Conservation (phyloP, 1,284 basidiomycete genomes). For the Trichosporon ovoides region DNA sequence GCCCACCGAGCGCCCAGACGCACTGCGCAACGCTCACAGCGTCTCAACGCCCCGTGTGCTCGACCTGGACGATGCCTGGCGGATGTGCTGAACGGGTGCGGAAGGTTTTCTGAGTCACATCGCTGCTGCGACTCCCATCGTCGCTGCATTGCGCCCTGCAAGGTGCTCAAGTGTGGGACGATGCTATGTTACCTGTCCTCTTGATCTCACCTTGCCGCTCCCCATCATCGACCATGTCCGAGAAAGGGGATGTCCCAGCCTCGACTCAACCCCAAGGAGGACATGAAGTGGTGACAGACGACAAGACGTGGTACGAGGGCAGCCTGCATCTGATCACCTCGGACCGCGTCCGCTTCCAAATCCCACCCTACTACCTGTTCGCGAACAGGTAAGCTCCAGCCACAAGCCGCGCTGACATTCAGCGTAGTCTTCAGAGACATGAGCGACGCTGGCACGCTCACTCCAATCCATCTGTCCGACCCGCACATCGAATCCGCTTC, state of each 20-base stretch:
- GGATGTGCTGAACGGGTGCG: too few relatives aligned
- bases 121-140: too few relatives aligned
- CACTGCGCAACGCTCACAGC: too few relatives aligned
- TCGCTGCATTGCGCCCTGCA: too few relatives aligned
- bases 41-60: too few relatives aligned
- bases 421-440: not conserved
- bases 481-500: not conserved
- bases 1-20: too few relatives aligned
- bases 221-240: not conserved
- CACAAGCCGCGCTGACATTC: too few relatives aligned
- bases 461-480: not conserved
- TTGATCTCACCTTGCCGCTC: too few relatives aligned
- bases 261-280: not conserved
- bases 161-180: too few relatives aligned
- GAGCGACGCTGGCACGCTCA: not conserved
- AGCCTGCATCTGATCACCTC: constrained; percentile 9
- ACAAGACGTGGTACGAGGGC: constrained; percentile 5
- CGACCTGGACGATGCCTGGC: too few relatives aligned
- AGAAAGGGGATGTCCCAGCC: not conserved
- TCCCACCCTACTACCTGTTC: constrained; percentile 11
- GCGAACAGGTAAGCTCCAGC: constrained; percentile 6
- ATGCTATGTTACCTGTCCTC: too few relatives aligned
- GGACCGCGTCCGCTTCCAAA: constrained; percentile 12
- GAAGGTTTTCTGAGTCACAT: too few relatives aligned
- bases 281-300: not conserved